Evolutionary conservation across 352 stramenopile species (phyloP), one percentile per base, ranked within the genome.

Genomic region (Pythium sukuiense): DNA sequence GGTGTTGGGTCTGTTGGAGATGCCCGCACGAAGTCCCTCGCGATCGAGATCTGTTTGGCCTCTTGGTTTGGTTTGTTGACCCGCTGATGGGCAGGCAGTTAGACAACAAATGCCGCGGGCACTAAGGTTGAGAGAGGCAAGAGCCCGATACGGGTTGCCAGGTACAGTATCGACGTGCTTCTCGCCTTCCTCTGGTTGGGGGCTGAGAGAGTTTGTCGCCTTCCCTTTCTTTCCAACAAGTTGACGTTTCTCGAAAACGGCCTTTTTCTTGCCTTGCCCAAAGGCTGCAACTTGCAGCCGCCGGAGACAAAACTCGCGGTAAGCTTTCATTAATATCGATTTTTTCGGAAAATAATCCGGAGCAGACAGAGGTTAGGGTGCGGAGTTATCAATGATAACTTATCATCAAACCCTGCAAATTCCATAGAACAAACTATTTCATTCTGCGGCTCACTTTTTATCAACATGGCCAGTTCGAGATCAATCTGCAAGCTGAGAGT

Each of bases 211-310:
- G 29, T 61, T 61, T 24, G 55, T 52, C 20, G 12, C 18, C 24
- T 63, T 63, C 43, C 55, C 50, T 61, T 58, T 56, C 39, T 39
- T 60, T 63, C 48, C 35, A 49, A 43, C 46, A 49, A 43, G 65
- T 65, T 65, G 65, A 65, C 58, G 65, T 71, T 71, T 71, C 65
- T 61, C 32, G 58, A 52, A 9, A 29, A 24, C 24, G 41, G 8
- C 53, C 49, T 52, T 50, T 71, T 58, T 71, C 26, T 66, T 54
- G 14, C 29, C 49, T 48, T 39, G 45, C 52, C 59, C 29, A 63
- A 43, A 67, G 55, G 35, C 45, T 32, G 6, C 43, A 50, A 63
- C 57, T 52, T 48, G 13, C 35, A 61, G 37, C 27, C 24, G 49
- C 16, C 33, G 6, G 45, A 7, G 20, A 52, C 45, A 52, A 49